phyloP scores from a whole-genome alignment of 352 stramenopile species.

The Pythium oligandrum region DNA sequence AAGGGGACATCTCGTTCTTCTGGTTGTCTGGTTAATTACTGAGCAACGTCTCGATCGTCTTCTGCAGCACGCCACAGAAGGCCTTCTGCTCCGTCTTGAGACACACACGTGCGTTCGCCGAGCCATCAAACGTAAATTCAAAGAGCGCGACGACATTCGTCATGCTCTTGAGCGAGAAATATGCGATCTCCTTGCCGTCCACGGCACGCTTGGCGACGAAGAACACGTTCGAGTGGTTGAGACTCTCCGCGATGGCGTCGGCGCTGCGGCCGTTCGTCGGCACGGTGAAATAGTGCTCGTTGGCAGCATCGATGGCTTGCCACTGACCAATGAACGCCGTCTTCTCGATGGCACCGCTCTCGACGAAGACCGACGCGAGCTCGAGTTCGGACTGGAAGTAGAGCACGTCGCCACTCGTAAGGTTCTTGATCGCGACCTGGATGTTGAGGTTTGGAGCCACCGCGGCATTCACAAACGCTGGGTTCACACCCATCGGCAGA shows the following conservation, averaged over 20 bases:
- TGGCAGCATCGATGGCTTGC: conserved; percentile 94
- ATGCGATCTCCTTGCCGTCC: conserved; percentile 94
- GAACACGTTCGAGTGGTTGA: conserved; percentile 91
- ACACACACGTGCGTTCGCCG: conserved; percentile 90
- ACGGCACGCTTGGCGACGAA: conserved; percentile 93
- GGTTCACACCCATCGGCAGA: conserved; percentile 76
- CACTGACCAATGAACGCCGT: conserved; percentile 93
- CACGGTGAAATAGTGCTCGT: conserved; percentile 93
- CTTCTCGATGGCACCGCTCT: conserved; percentile 87
- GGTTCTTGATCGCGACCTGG: conserved; percentile 98
- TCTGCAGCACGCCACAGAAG: conserved; percentile 87
- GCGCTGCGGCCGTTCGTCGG: conserved; percentile 53
- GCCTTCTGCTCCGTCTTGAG: conserved; percentile 92
- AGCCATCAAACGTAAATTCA: conserved; percentile 94
- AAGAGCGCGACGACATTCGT: conserved; percentile 91
- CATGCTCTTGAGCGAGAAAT: conserved; percentile 94
- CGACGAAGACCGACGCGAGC: conserved; percentile 86
- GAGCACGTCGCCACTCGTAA: conserved; percentile 90
- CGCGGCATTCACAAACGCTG: conserved; percentile 65
- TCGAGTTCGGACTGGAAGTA: conserved; percentile 95
- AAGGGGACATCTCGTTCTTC: neutral
- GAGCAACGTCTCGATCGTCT: conserved; percentile 80
- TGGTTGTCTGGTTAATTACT: conserved; percentile 22
- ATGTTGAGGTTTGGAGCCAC: conserved; percentile 79
- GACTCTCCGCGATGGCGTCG: conserved; percentile 83